phyloP scores from a whole-genome alignment of 208 protist species.

The Trypanosoma mega region DNA sequence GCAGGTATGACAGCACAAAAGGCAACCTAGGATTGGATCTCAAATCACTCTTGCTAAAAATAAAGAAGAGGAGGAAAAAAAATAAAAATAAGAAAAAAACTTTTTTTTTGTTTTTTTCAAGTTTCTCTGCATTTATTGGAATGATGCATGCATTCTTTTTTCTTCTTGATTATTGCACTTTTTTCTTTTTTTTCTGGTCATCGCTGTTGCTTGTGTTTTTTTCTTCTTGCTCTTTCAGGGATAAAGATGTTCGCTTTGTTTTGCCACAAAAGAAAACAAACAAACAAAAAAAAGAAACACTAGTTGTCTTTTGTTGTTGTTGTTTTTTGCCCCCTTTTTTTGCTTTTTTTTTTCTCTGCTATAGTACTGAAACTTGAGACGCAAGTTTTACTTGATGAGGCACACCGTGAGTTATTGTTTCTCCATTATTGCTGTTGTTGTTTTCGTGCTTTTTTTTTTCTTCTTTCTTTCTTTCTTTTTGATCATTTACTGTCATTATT shows the following conservation, averaged over 20 bases:
- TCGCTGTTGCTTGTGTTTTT: slow-evolving; percentile 2
- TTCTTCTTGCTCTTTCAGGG: slow-evolving; percentile 1
- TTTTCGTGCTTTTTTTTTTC: no score
- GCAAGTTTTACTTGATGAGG: no score
- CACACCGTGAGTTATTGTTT: no score
- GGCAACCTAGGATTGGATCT: no score
- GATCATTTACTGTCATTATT: slow-evolving; percentile 7
- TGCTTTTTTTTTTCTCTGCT: slow-evolving; percentile 15
- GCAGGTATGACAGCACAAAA: slow-evolving; percentile 52
- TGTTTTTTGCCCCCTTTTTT: slow-evolving; percentile 7
- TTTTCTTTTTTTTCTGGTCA: neutral
- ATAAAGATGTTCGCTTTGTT: no score
- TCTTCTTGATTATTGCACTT: slow-evolving; percentile 6
- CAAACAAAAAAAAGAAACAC: slow-evolving; percentile 16
- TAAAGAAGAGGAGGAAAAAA: neutral
- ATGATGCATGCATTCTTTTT: slow-evolving; percentile 6
- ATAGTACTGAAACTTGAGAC: slow-evolving; percentile 2
- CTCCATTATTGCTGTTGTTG: no score
- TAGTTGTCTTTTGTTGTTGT: slow-evolving; percentile 8
- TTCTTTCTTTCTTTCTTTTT: neutral
- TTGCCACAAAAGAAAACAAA: slow-evolving; percentile 1
- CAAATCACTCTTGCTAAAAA: slow-evolving; percentile 5
- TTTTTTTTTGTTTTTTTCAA: slow-evolving; percentile 6
- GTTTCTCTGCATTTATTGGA: no score
- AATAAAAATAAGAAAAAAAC: neutral